Evolutionary conservation across 495 filamentous ascomycete species (phyloP).

Genomic region (Penicillium ucsense): DNA sequence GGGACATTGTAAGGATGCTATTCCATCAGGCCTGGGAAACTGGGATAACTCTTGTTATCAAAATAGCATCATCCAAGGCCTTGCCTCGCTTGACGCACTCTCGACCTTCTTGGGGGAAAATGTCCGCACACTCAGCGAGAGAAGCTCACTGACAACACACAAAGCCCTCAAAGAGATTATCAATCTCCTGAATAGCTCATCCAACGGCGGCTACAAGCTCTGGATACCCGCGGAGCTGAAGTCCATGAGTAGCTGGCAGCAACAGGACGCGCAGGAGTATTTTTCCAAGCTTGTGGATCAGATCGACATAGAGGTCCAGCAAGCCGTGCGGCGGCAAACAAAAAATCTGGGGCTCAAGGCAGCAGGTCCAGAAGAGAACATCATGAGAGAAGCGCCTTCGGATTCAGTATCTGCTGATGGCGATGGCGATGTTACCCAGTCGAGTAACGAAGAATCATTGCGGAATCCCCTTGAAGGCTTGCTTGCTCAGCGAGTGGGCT

Average conservation of each 20-base stretch:
- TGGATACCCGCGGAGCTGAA: conserved; percentile 74
- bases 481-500: conserved; percentile 82
- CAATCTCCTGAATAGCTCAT: conserved; percentile 51
- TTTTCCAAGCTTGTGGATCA: conserved; percentile 83
- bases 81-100: conserved; percentile 65
- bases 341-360: conserved; percentile 35
- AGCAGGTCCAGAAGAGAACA: conserved; percentile 28
- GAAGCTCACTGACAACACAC: conserved; percentile 35
- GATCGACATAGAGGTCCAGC: conserved; percentile 66
- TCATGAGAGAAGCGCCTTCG: conserved; percentile 17
- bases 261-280: conserved; percentile 98
- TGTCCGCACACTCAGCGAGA: conserved; percentile 34
- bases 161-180: conserved; percentile 55
- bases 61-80: conserved; percentile 85
- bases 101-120: conserved; percentile 38
- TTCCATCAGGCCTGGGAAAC: conserved; percentile 76
- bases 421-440: background rate
- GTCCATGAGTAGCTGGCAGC: conserved; percentile 85
- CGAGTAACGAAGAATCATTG: conserved; percentile 10
- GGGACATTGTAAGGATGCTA: conserved; percentile 23
- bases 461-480: conserved; percentile 78
- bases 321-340: conserved; percentile 34
- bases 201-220: conserved; percentile 58
- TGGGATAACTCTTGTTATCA: conserved; percentile 95
- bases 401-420: conserved; percentile 2